Conservation (phyloP, 2,329 filamentous ascomycete genomes). For the Alternaria ventricosa region DNA sequence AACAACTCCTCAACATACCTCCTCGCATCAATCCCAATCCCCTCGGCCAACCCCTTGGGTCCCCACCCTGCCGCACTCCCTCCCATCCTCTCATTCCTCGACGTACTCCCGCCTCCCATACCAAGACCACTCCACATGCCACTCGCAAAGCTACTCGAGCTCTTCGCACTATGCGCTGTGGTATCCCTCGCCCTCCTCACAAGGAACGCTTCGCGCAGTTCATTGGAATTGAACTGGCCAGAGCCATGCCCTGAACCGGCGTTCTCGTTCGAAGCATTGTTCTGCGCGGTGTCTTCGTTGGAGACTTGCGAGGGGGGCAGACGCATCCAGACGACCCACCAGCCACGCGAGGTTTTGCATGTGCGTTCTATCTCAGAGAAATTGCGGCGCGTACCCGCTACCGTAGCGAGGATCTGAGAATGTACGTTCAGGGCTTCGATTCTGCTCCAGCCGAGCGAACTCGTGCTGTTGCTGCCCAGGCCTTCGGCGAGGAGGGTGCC, state of each 20-base stretch:
- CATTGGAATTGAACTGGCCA: constrained; percentile 31
- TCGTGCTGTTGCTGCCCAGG: constrained; percentile 16
- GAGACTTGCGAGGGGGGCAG: constrained; percentile 45
- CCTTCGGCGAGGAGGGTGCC: constrained; percentile 52
- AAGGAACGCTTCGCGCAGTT: constrained; percentile 53
- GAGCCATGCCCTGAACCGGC: constrained; percentile 5
- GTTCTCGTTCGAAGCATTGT: not conserved
- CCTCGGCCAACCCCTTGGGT: constrained; percentile 69
- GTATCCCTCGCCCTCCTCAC: constrained; percentile 50
- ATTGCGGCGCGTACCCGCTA: constrained; percentile 56
- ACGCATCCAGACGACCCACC: constrained; percentile 72
- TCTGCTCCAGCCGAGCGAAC: constrained; percentile 54
- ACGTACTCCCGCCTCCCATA: constrained; percentile 18
- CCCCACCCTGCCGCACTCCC: constrained; percentile 59
- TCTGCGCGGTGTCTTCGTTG: constrained; percentile 4
- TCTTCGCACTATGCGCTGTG: constrained; percentile 1
- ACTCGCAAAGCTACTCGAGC: constrained; percentile 35
- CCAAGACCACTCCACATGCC: constrained; percentile 43
- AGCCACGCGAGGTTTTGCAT: constrained; percentile 68
- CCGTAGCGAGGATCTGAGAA: constrained; percentile 64
- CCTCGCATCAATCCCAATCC: constrained; percentile 78
- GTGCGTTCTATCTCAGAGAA: constrained; percentile 63
- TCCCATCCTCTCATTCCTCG: constrained; percentile 39
- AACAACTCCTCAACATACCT: constrained; percentile 76
- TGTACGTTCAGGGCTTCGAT: constrained; percentile 69